Evolutionary conservation across 768 basidiomycete species (phyloP).

Genomic region (Boletellus ananiceps): DNA sequence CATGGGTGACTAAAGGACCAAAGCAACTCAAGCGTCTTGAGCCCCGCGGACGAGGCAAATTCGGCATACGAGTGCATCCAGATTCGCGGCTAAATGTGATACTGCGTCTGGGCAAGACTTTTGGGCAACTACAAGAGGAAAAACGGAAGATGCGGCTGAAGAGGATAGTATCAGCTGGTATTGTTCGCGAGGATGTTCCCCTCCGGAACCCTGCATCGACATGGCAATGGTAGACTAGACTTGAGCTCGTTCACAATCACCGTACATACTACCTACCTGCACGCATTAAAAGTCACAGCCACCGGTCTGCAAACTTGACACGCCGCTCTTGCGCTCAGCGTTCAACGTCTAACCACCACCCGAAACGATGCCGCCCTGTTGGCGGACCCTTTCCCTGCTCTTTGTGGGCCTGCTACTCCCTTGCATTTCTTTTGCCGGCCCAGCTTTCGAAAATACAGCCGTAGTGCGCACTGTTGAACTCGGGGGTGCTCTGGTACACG

Average conservation of each 20-base stretch:
- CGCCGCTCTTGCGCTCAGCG: slow-evolving; percentile 7
- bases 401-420: slow-evolving; percentile 39
- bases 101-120: slow-evolving; percentile 76
- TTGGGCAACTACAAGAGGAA: slow-evolving; percentile 59
- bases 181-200: slow-evolving; percentile 75
- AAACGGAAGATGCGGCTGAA: slow-evolving; percentile 64
- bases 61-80: slow-evolving; percentile 72
- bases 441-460: slow-evolving; percentile 82
- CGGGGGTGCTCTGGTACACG: slow-evolving; percentile 80
- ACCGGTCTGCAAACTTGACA: slow-evolving; percentile 7
- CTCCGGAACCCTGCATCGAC: slow-evolving; percentile 65
- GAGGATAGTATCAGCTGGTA: slow-evolving; percentile 74
- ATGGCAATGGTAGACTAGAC: slow-evolving; percentile 66
- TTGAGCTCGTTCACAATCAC: background rate
- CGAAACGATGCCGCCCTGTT: slow-evolving; percentile 39
- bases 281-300: slow-evolving; percentile 7
- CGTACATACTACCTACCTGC: no score
- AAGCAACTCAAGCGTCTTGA: slow-evolving; percentile 63
- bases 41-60: slow-evolving; percentile 77
- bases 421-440: slow-evolving; percentile 37
- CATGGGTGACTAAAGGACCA: slow-evolving; percentile 90
- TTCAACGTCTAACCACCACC: slow-evolving; percentile 24
- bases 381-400: slow-evolving; percentile 46
- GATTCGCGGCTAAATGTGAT: slow-evolving; percentile 72
- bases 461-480: slow-evolving; percentile 88